phyloP scores from a whole-genome alignment of 1,284 basidiomycete genomes.

The Pseudozyma sp. region DNA sequence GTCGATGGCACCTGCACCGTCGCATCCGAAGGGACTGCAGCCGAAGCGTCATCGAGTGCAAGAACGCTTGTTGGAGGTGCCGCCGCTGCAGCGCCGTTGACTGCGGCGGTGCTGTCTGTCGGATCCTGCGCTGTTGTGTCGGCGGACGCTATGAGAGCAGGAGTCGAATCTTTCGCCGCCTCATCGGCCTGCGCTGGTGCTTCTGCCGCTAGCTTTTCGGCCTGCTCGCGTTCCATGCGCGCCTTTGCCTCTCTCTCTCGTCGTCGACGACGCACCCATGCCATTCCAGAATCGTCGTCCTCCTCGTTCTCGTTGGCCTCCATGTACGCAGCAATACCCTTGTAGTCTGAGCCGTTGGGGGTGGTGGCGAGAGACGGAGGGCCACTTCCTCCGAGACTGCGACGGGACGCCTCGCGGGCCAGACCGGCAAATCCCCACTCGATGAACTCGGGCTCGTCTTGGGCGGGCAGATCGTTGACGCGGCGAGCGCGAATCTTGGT shows the following conservation, averaged over 20 bases:
- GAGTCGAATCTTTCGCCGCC: not conserved
- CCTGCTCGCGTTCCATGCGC: conserved; percentile 29
- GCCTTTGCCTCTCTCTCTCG: conserved; percentile 41
- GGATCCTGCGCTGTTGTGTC: not conserved
- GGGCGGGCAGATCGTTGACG: conserved; percentile 55
- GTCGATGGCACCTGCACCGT: not conserved
- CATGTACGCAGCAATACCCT: conserved; percentile 34
- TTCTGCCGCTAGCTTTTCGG: conserved; percentile 16
- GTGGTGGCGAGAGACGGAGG: conserved; percentile 44
- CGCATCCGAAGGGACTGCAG: not conserved
- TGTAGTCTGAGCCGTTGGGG: conserved; percentile 37
- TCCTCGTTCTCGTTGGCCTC: conserved; percentile 37
- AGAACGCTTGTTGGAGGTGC: not conserved
- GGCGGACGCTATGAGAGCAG: not conserved
- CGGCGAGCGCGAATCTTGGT: conserved; percentile 62
- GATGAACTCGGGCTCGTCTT: conserved; percentile 50
- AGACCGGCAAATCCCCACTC: conserved; percentile 67
- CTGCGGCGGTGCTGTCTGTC: not conserved
- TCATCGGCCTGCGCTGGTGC: conserved; percentile 1
- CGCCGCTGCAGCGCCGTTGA: not conserved
- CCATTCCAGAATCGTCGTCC: conserved; percentile 50
- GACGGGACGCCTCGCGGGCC: conserved; percentile 48
- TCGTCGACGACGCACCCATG: conserved; percentile 44
- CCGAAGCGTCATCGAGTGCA: not conserved
- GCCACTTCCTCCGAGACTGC: conserved; percentile 41